Percentiles rank a stretch among this genome's conserved stretches.
phyloP scores from a whole-genome alignment of 352 stramenopile species.

The Pythium oligandrum region DNA sequence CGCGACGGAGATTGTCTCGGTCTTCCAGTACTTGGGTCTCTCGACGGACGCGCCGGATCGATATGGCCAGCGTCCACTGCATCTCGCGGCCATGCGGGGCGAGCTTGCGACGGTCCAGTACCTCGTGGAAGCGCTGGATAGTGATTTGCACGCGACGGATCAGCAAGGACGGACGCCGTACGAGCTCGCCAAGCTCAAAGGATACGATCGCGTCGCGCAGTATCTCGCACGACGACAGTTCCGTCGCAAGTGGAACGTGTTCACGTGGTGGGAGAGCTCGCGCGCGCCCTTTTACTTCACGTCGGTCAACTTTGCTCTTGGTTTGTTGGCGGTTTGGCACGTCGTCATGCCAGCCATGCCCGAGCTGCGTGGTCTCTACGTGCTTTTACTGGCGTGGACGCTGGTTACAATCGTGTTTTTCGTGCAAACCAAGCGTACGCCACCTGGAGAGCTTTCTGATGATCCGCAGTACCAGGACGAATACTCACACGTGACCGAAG shows the following conservation, averaged over 20 bases:
- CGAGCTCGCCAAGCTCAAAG: slow-evolving; percentile 57
- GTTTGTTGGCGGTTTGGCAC: slow-evolving; percentile 35
- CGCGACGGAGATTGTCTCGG: slow-evolving; percentile 71
- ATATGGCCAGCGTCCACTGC: slow-evolving; percentile 79
- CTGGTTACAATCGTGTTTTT: slow-evolving; percentile 61
- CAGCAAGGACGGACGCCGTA: slow-evolving; percentile 48
- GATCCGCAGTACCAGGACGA: slow-evolving; percentile 32
- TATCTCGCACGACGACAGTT: slow-evolving; percentile 48
- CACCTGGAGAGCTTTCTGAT: slow-evolving; percentile 38
- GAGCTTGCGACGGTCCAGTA: slow-evolving; percentile 71
- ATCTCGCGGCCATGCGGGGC: slow-evolving; percentile 76
- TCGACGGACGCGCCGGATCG: slow-evolving; percentile 54
- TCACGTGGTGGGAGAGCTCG: slow-evolving; percentile 56
- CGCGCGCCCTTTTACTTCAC: slow-evolving; percentile 68
- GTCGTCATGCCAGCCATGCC: slow-evolving; percentile 54
- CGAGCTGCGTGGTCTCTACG: slow-evolving; percentile 47
- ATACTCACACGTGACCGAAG: slow-evolving; percentile 60
- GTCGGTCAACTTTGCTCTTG: slow-evolving; percentile 41
- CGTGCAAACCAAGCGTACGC: slow-evolving; percentile 50
- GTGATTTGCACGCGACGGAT: slow-evolving; percentile 44
- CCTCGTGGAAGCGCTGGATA: slow-evolving; percentile 75
- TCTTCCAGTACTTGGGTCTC: slow-evolving; percentile 79
- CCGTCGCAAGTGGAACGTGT: slow-evolving; percentile 51
- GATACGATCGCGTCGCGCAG: slow-evolving; percentile 38
- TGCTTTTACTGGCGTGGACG: slow-evolving; percentile 61